These are phyloP conservation scores for Podospora fimiseda DNA, from an alignment of 495 filamentous ascomycete species.

Conservation along the genomic window DNA sequence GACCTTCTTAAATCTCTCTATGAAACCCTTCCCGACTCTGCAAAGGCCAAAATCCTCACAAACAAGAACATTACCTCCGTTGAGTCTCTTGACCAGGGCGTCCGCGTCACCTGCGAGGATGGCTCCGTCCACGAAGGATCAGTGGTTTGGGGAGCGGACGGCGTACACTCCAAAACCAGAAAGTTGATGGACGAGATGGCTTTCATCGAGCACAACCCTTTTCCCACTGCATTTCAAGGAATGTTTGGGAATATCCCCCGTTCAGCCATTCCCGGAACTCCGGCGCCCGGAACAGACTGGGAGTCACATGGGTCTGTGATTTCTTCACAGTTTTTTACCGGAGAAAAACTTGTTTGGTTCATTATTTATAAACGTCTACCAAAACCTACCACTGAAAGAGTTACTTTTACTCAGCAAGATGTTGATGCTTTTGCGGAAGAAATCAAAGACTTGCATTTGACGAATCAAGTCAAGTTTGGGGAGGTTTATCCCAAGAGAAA, in stretches of 20 bases:
- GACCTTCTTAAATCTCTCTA: constrained; percentile 32
- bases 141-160: constrained; percentile 50
- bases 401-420: constrained; percentile 36
- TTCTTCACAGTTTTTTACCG: constrained; percentile 22
- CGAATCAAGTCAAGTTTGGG: constrained; percentile 28
- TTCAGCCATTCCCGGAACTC: neutral
- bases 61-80: constrained; percentile 29
- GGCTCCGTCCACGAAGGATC: constrained; percentile 37
- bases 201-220: constrained; percentile 11
- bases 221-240: constrained; percentile 24
- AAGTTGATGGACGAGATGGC: constrained; percentile 15
- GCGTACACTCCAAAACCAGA: constrained; percentile 42
- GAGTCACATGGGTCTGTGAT: constrained; percentile 5
- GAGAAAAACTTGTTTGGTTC: constrained; percentile 28
- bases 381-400: constrained; percentile 29
- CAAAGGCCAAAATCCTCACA: constrained; percentile 24
- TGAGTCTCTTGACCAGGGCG: constrained; percentile 18
- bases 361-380: constrained; percentile 36
- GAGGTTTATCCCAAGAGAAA: constrained; percentile 30
- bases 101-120: constrained; percentile 32
- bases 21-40: constrained; percentile 26
- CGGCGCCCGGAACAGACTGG: constrained; percentile 7
- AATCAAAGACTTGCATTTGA: constrained; percentile 25
- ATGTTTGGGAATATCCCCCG: constrained; percentile 22
- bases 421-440: constrained; percentile 18